Conservation (phyloP, 352 stramenopile genomes). For the Globisporangium perplexum region DNA sequence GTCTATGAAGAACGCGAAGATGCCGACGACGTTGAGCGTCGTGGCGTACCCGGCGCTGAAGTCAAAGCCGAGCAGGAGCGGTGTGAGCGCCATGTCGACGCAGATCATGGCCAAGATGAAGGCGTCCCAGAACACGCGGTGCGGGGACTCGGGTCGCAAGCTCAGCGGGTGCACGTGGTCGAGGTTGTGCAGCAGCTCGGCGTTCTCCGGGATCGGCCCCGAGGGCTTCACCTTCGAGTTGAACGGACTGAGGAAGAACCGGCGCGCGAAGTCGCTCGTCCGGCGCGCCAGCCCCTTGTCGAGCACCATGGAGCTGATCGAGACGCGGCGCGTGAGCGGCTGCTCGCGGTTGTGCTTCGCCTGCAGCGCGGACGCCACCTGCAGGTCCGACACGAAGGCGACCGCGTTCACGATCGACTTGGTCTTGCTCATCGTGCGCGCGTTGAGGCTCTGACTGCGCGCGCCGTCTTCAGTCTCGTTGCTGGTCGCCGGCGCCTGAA, state of each 20-base stretch:
- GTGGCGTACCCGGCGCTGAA: conserved; percentile 20
- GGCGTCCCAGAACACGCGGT: conserved; percentile 41
- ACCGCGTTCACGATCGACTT: conserved; percentile 15
- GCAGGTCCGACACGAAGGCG: conserved; percentile 9
- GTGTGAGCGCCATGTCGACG: conserved; percentile 46
- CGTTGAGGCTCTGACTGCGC: conserved; percentile 6
- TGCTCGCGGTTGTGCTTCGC: conserved; percentile 16
- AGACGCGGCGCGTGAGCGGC: conserved; percentile 32
- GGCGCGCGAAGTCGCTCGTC: conserved; percentile 7
- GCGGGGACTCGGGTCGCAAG: conserved; percentile 41
- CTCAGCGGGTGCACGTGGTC: conserved; percentile 33
- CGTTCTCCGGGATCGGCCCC: conserved; percentile 18
- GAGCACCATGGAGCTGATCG: conserved; percentile 19
- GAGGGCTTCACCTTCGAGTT: conserved; percentile 1
- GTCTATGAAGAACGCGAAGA: conserved; percentile 43
- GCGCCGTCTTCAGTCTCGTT: conserved; percentile 4
- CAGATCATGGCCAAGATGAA: conserved; percentile 51
- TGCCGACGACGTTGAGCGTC: conserved; percentile 29
- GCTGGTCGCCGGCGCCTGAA: not conserved
- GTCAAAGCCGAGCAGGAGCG: conserved; percentile 44
- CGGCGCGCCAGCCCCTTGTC: conserved; percentile 5
- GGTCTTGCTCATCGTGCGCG: conserved; percentile 11
- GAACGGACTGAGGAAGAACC: conserved; percentile 9
- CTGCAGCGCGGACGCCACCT: conserved; percentile 6
- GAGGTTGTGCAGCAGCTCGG: conserved; percentile 25